A percentile compares a stretch with the other conserved stretches of the same genome.
phyloP scores from a whole-genome alignment of 2,329 filamentous ascomycete genomes.

The Penicillium sp. region DNA sequence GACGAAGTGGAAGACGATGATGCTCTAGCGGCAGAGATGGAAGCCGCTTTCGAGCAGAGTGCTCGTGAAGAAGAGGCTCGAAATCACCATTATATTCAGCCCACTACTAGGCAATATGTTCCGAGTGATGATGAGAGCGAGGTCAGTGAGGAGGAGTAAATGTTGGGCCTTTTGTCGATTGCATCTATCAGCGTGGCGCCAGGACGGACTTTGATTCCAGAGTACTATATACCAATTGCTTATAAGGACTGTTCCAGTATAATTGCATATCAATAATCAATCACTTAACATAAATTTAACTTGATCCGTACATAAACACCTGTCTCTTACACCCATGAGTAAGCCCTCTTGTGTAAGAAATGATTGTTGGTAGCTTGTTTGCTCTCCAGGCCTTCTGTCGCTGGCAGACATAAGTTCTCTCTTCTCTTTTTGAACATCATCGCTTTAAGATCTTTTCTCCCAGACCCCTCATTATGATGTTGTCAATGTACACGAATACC shows the following conservation, averaged over 20 bases:
- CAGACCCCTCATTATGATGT: neutral
- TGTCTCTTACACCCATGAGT: no score
- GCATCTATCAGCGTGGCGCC: slow-evolving; percentile 14
- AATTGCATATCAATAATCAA: neutral
- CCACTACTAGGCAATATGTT: slow-evolving; percentile 32
- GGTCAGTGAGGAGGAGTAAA: slow-evolving; percentile 64
- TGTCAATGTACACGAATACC: neutral
- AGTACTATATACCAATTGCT: slow-evolving; percentile 11
- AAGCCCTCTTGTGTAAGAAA: no score
- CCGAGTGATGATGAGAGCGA: slow-evolving; percentile 60
- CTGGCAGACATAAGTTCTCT: no score
- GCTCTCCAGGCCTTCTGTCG: no score
- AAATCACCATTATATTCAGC: slow-evolving; percentile 32
- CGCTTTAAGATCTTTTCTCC: no score
- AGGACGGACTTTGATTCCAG: slow-evolving; percentile 3
- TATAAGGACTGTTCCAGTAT: slow-evolving; percentile 2
- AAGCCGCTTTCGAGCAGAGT: slow-evolving; percentile 52
- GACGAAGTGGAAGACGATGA: slow-evolving; percentile 48
- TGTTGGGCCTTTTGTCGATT: neutral
- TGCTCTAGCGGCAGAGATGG: slow-evolving; percentile 58
- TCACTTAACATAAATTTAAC: neutral
- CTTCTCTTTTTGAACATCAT: no score
- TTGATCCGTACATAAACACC: no score
- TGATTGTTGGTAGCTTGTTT: no score
- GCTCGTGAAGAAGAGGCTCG: slow-evolving; percentile 44